Evolutionary conservation across 352 stramenopile genomes (phyloP).

Genomic region (Phytophthora megakarya): DNA sequence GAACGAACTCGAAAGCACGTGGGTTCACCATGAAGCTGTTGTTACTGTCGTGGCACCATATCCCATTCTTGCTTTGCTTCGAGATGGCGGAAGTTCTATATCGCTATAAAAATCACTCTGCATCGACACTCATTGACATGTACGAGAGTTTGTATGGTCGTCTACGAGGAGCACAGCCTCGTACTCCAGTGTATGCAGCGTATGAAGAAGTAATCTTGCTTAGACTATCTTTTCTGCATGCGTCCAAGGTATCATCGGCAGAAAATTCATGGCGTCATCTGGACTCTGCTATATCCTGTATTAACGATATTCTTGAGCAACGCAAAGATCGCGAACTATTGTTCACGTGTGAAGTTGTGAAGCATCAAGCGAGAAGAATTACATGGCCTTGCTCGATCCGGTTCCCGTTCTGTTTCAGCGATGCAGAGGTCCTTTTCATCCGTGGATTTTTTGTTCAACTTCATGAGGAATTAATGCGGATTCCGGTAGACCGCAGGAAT

Average conservation of each 20-base stretch:
- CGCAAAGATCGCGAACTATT: constrained; percentile 14
- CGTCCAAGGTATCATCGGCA: constrained; percentile 25
- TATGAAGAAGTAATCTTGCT: constrained; percentile 65
- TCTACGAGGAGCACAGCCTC: constrained; percentile 40
- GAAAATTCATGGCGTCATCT: constrained; percentile 28
- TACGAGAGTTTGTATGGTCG: constrained; percentile 65
- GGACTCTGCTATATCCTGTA: constrained; percentile 19
- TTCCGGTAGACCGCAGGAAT: constrained; percentile 26
- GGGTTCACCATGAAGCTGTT: constrained; percentile 37
- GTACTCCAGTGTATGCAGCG: constrained; percentile 33
- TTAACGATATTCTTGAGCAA: constrained; percentile 43
- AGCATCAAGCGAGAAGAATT: constrained; percentile 33
- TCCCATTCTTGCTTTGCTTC: constrained; percentile 67
- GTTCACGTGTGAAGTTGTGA: neutral
- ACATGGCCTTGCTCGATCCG: constrained; percentile 35
- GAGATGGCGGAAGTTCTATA: constrained; percentile 70
- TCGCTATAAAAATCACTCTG: constrained; percentile 29
- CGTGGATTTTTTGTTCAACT: constrained; percentile 43
- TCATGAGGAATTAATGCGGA: constrained; percentile 39
- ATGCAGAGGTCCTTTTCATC: constrained; percentile 39
- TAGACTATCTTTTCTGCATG: constrained; percentile 60
- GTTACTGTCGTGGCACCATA: constrained; percentile 57
- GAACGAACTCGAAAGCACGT: neutral
- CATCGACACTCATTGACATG: constrained; percentile 41
- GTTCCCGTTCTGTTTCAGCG: constrained; percentile 38